Evolutionary conservation across 2,329 filamentous ascomycete species (phyloP).

Genomic region (Xylariaceae sp.): DNA sequence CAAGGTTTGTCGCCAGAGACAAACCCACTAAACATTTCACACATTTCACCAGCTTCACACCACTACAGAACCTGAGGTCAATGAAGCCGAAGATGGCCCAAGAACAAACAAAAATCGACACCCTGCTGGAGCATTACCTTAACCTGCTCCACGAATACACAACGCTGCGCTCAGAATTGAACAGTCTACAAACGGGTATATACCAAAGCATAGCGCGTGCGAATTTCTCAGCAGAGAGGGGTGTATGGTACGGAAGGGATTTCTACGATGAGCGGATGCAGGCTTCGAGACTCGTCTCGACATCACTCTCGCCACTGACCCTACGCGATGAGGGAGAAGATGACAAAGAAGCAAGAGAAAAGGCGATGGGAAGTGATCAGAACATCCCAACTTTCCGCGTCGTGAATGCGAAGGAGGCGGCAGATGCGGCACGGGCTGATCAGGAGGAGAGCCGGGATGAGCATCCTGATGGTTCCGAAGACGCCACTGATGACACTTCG

Average conservation of each 20-base stretch:
- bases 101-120: slow-evolving; percentile 47
- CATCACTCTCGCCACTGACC: slow-evolving; percentile 6
- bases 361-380: not conserved
- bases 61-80: too few species aligned
- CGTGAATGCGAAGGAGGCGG: not conserved
- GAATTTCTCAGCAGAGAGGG: slow-evolving; percentile 65
- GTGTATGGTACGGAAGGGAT: slow-evolving; percentile 63
- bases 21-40: too few species aligned
- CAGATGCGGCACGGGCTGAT: not conserved
- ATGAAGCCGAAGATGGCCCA: too few species aligned
- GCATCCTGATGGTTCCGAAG: not conserved
- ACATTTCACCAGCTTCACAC: too few species aligned
- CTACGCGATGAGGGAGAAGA: not conserved
- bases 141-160: slow-evolving; percentile 64
- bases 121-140: slow-evolving; percentile 63
- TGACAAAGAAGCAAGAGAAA: too few species aligned
- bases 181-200: slow-evolving; percentile 50
- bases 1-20: too few species aligned
- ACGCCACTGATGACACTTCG: not conserved
- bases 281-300: slow-evolving; percentile 46
- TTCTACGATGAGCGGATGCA: slow-evolving; percentile 73
- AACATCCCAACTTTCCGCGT: not conserved
- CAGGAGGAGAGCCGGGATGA: not conserved
- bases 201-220: slow-evolving; percentile 65
- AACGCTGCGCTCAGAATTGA: slow-evolving; percentile 51